Evolutionary conservation across 1,139 yeast species (phyloP), one percentile per base, ranked within the genome.

Genomic region (Geotrichum citri-aurantii): DNA sequence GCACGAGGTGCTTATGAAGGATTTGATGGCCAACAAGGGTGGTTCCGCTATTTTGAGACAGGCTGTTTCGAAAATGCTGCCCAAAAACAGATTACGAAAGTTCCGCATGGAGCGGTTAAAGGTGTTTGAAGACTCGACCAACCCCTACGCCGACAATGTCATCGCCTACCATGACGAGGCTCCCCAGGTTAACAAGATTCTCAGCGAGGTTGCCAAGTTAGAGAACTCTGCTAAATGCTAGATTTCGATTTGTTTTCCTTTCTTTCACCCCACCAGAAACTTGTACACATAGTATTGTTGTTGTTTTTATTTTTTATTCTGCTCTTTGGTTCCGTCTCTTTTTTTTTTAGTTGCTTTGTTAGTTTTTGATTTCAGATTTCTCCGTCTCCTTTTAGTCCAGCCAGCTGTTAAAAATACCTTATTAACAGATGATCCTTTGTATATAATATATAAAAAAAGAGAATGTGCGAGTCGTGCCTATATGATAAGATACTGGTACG

Each of bases 1-100:
- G 68, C 87, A 88, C 67, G 83, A 89, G 67, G 81, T 85, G 54
- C 85, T 97, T 26, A 87, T 93, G 95, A 85, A 85, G 63, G 84
- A 82, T 64, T 77, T 92, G 75, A 82, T 84, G 58, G 83, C 79
- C 59, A 86, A 91, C 72, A 85, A 86, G 69, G 99, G 99, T 12
- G 88, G 85, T 67, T 85, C 89, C 21, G 99, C 92, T 71, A 76
- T 91, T 21, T 76, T 93, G 66, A 81, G 75, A 67, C 82, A 88
- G 68, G 98, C 99, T 0, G 99, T 93, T 8, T 86, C 89, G 65
- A 96, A 96, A 61, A 93, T 93, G 99, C 79, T 93, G 60, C 99
- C 99, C 48, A 91, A 90, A 75, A 92, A 93, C 73, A 84, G 86
- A 69, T 81, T 86, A 64, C 82, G 98, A 72, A 82, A 87, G 68